These are phyloP conservation scores for Hydrangea macrophylla DNA, from an alignment of 148 eudicot species.

Conservation along the genomic window DNA sequence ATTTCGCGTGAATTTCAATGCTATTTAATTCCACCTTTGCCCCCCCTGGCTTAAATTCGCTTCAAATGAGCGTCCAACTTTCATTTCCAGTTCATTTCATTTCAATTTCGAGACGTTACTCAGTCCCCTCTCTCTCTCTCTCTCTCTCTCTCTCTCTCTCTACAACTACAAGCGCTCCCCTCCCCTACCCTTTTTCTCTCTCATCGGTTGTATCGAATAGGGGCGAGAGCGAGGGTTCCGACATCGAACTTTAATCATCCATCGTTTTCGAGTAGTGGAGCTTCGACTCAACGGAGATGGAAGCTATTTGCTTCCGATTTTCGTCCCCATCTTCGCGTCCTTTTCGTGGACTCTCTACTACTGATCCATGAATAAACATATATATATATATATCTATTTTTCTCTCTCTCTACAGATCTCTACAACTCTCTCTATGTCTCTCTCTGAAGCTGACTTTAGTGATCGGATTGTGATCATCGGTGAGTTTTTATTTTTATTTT, in stretches of 20 bases:
- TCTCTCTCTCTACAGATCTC: neutral
- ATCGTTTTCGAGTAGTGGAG: neutral
- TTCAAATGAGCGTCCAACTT: neutral
- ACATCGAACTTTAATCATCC: neutral
- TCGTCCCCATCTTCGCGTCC: neutral
- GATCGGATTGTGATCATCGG: neutral
- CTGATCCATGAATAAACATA: neutral
- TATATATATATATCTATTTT: neutral
- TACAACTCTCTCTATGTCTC: too few relatives aligned
- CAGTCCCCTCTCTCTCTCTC: neutral
- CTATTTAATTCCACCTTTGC: neutral
- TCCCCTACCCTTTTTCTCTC: too few relatives aligned
- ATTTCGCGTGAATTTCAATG: constrained; percentile 13
- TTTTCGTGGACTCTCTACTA: constrained; percentile 1
- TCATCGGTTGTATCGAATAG: neutral
- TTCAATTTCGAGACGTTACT: constrained; percentile 4
- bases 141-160: neutral
- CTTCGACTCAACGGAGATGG: constrained; percentile 25
- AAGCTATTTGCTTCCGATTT: constrained; percentile 8
- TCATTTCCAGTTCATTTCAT: constrained; percentile 9
- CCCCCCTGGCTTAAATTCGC: neutral
- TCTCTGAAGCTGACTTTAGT: neutral
- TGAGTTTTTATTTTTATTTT: neutral
- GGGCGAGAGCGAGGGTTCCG: too few relatives aligned
- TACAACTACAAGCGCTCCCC: neutral